Evolutionary conservation across 176 grass and related monocot species (phyloP), one percentile per base, ranked within the genome.

Genomic region (Triticum timopheevii): DNA sequence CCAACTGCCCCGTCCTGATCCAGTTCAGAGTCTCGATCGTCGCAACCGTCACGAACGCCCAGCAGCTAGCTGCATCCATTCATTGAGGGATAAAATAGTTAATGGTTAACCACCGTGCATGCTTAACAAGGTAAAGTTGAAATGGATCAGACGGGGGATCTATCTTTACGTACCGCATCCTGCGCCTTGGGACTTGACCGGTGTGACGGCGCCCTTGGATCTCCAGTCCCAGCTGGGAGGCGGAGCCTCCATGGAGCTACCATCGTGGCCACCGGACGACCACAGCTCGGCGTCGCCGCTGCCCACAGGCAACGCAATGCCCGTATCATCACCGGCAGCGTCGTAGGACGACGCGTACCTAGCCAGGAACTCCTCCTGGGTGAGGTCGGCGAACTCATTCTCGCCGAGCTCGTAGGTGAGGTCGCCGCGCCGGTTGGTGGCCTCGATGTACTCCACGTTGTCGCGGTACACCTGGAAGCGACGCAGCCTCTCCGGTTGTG

Each of bases 331-430:
- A 8, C 17, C 2, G 28, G 9, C 19, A 8, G 0, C 7, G 13
- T 4, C 22, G 56, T 80, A 44, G 61, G 30, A 66, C 5, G 23
- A 13, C 33, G 76, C 17, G 47, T 80, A 85, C 2, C 35, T 39
- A 13, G 84, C 79, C 23, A 84, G 19, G 82, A 93, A 90, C 82
- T 93, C 92, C 78, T 83, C 8, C 82, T 75, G 52, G 4, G 82
- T 93, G 70, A 93, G 72, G 56, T 93, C 88, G 61, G 92, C 73
- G 79, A 93, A 93, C 83, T 88, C 58, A 45, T 93, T 93, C 56
- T 90, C 83, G 30, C 54, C 82, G 6, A 93, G 86, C 79, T 28
- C 17, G 73, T 93, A 93, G 4, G 28, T 88, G 6, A 80, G 85
- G 79, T 28, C 66, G 10, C 69, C 52, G 3, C 9, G 58, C 24